Evolutionary conservation across 169 alveolate species (phyloP), one percentile per base, ranked within the genome.

Genomic region (Plasmodium blacklocki): DNA sequence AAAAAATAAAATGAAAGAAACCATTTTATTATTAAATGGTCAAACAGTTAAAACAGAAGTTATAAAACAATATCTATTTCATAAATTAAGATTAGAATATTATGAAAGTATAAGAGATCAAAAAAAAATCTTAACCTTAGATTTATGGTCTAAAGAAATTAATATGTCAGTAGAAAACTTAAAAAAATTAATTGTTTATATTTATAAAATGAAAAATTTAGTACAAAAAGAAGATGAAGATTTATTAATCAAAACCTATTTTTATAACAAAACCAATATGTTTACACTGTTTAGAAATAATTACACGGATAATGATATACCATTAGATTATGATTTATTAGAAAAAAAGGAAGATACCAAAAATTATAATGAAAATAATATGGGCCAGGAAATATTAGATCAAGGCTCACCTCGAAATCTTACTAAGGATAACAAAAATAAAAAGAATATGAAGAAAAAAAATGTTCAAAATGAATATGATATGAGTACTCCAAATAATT

Each of bases 221-320:
- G 74, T 83, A 12, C 91, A 83, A 73, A 83, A 83, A 73, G 91
- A 83, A 43, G 91, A 83, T 59, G 91, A 83, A 29, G 91, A 83
- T 26, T 58, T 83, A 52, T 62, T 83, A 26, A 54, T 83, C n/a
- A 83, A 58, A 73, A 83, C 86, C 0, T 83, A 83, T 63, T 83
- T 83, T 70, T 83, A 83, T 63, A 83, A 83, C 29, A 83, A 83
- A 73, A 83, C 50, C 9, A 83, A 83, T 63, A 83, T 83, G 91
- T 83, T 70, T 45, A 19, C 73, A 23, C 62, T 83, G 14, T 83
- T 83, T 62, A 83, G 86, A 50, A 70, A 78, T 19, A 56, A 19
- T 64, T 19, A 68, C 19, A 19, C 50, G 5, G 43, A 21, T 66
- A 60, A 56, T 5, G 59, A 63, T 29, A 60, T 45, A 52, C 26